Evolutionary conservation across 768 basidiomycete species (phyloP).

Genomic region (Boletus insuetus): DNA sequence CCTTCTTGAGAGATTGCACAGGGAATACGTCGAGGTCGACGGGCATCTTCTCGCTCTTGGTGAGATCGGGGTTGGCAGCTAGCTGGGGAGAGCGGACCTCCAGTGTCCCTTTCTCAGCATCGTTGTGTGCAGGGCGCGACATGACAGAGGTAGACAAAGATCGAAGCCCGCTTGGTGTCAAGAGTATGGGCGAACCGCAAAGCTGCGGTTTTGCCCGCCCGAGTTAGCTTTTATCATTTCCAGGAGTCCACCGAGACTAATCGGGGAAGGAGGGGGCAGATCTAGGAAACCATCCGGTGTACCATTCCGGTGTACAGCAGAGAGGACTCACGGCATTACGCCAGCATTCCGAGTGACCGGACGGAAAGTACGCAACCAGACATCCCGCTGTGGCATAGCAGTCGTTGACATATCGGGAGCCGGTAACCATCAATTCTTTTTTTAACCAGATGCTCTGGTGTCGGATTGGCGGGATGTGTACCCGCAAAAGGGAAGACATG

Average conservation of each 20-base stretch:
- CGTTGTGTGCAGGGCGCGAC: constrained; percentile 46
- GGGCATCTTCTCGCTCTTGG: constrained; percentile 41
- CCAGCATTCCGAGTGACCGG: constrained; percentile 11
- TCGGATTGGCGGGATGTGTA: neutral
- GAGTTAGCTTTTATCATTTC: constrained; percentile 23
- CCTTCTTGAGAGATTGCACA: constrained; percentile 41
- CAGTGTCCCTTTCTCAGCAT: constrained; percentile 58
- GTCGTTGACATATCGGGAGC: constrained; percentile 10
- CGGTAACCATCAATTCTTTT: constrained; percentile 6
- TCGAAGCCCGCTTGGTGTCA: constrained; percentile 11
- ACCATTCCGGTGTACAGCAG: neutral
- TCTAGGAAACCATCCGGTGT: constrained; percentile 18
- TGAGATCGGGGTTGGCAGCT: constrained; percentile 27
- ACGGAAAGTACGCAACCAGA: neutral
- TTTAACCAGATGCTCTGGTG: neutral
- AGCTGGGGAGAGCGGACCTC: constrained; percentile 40
- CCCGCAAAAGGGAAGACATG: neutral
- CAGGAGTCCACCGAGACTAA: constrained; percentile 1
- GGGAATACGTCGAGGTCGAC: constrained; percentile 28
- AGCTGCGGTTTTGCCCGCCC: neutral
- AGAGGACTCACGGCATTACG: constrained; percentile 13
- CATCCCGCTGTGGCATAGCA: constrained; percentile 2
- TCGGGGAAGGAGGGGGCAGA: constrained; percentile 11
- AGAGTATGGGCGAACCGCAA: constrained; percentile 1
- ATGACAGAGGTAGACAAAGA: constrained; percentile 26